Evolutionary conservation across 2,329 filamentous ascomycete species (phyloP), one percentile per base, ranked within the genome.

Genomic region (Epichloe glyceriae): DNA sequence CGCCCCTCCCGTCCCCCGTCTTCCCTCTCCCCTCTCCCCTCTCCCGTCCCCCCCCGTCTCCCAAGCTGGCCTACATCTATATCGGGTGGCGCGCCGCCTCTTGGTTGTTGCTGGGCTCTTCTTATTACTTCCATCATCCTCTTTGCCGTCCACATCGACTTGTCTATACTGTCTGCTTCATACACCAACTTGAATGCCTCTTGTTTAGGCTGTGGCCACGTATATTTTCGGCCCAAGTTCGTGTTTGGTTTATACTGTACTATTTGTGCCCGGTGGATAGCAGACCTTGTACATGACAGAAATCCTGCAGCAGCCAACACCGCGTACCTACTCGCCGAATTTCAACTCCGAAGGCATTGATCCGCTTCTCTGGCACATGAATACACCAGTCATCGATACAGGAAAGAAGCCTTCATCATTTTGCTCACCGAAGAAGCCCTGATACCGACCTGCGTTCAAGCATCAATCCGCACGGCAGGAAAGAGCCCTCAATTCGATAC

Each of bases 51-150:
- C n/a, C 47, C 41, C 30, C 6, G 15, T 33, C 42, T 11, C 26
- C n/a, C 47, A 53, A 26, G 44, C 46, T 5, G n/a, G 11, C 40
- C 45, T 51, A 53, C 46, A 50, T 53, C 39, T 53, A 53, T 45
- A 30, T 47, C 17, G 46, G 30, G 41, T 20, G 17, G 15, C 39
- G 44, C 48, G 46, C 52, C 22, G 46, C 41, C 40, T 39, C 8
- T 19, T 17, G 3, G 5, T 39, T 45, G 15, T 22, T 42, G 46
- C 15, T 35, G 22, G 22, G 11, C 33, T 51, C 49, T 42, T 40
- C n/a, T n/a, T 35, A n/a, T 35, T 33, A 45, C 40, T 33, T 35
- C 26, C 33, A 11, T 15, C 33, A 38, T 33, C 10, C 19, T 33
- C 45, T 33, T 22, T 37, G 44, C 35, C 26, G 22, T 43, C 51